Conservation (phyloP, 75 land plant species). For the Sequoiadendron giganteum region DNA sequence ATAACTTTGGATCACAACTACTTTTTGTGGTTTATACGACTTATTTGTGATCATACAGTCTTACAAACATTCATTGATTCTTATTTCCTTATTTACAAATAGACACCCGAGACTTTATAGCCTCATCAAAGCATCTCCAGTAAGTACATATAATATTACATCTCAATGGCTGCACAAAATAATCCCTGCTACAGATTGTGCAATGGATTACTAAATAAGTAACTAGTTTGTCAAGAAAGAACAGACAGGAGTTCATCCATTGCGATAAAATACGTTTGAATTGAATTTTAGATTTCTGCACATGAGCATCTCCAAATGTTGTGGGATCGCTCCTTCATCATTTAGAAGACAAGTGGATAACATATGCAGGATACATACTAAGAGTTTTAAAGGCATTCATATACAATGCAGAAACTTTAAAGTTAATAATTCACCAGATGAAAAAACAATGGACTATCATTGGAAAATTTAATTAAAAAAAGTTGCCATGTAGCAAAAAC, state of each 20-base stretch:
- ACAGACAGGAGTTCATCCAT: not conserved
- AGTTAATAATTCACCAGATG: not conserved
- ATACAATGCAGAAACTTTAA: not conserved
- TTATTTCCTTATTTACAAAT: not conserved
- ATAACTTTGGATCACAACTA: not conserved
- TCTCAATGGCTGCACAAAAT: constrained; percentile 1
- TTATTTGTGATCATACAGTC: not conserved
- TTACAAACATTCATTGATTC: not conserved
- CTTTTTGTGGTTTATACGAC: not conserved
- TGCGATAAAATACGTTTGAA: not conserved
- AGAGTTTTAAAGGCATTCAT: not conserved
- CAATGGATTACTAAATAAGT: not conserved
- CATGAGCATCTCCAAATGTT: not conserved
- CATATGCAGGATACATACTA: not conserved
- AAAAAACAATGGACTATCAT: not conserved
- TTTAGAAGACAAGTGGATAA: not conserved
- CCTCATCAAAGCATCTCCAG: not conserved
- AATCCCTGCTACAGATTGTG: not conserved
- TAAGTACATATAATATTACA: not conserved
- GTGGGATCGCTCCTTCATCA: not conserved
- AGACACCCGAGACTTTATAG: not conserved
- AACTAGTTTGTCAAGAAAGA: not conserved
- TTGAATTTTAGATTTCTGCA: not conserved
- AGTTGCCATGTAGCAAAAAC: not conserved
- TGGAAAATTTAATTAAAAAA: not conserved